A percentile compares a stretch with the other conserved stretches of the same genome.
Conservation (phyloP, 768 basidiomycete species). For the Boletus sp. region DNA sequence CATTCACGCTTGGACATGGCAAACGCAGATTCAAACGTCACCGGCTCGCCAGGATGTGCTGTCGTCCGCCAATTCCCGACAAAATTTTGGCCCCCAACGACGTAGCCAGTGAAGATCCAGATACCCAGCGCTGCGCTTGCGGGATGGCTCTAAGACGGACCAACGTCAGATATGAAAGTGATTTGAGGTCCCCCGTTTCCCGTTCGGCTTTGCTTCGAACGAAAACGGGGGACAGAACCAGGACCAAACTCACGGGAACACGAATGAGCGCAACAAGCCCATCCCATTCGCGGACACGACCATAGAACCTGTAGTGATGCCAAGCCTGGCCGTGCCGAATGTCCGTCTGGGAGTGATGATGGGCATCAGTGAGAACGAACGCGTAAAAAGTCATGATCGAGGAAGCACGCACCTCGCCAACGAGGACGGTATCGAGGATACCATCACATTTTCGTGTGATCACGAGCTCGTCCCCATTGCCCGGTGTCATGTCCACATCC, state of each 20-base stretch:
- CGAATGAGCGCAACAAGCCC: slow-evolving; percentile 55
- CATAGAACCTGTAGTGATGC: slow-evolving; percentile 48
- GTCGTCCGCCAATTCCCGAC: slow-evolving; percentile 70
- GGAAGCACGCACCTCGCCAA: slow-evolving; percentile 48
- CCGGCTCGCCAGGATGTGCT: slow-evolving; percentile 31
- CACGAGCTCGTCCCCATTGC: slow-evolving; percentile 22
- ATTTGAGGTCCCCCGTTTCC: neutral
- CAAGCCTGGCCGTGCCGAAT: slow-evolving; percentile 45
- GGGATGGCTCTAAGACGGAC: slow-evolving; percentile 7
- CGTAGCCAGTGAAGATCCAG: slow-evolving; percentile 67
- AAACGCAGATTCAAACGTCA: slow-evolving; percentile 64
- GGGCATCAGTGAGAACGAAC: neutral
- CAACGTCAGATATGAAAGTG: slow-evolving; percentile 3
- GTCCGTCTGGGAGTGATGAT: slow-evolving; percentile 42
- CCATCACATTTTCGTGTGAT: slow-evolving; percentile 46
- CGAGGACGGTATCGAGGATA: slow-evolving; percentile 58
- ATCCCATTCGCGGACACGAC: slow-evolving; percentile 58
- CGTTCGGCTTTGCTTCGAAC: neutral
- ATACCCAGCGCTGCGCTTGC: slow-evolving; percentile 12
- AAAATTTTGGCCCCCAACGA: slow-evolving; percentile 62
- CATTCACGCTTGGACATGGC: slow-evolving; percentile 51
- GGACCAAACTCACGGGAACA: slow-evolving; percentile 30
- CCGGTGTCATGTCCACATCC: slow-evolving; percentile 26
- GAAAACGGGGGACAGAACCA: neutral
- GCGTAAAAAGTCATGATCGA: neutral